A percentile compares a stretch with the other conserved stretches of the same genome.
Evolutionary conservation across 305 asterid species (phyloP).

Genomic region (Solanum aculeatissimum): DNA sequence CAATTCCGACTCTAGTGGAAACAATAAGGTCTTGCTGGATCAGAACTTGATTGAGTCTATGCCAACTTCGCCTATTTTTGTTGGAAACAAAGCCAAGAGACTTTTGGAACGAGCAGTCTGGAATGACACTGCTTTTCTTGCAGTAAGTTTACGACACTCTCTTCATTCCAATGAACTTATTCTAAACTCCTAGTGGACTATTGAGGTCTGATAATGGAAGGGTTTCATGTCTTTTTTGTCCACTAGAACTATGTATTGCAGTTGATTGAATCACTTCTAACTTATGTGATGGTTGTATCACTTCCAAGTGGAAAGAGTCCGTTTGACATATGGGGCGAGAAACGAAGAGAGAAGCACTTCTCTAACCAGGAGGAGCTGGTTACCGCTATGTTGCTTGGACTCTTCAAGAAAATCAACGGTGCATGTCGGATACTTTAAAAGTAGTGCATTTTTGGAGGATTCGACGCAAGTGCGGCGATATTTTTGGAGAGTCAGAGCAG

Average conservation of each 20-base stretch:
- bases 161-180: neutral
- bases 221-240: neutral
- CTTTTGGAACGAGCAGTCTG: slow-evolving; percentile 68
- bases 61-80: slow-evolving; percentile 79
- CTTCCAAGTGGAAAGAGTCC: neutral
- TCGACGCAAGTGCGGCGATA: neutral
- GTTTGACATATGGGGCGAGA: neutral
- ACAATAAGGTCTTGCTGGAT: slow-evolving; percentile 64
- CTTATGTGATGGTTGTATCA: neutral
- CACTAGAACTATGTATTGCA: neutral
- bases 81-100: slow-evolving; percentile 66
- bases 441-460: neutral
- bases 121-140: slow-evolving; percentile 77
- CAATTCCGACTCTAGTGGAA: slow-evolving; percentile 62
- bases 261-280: neutral
- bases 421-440: neutral
- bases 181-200: neutral
- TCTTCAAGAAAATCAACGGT: neutral
- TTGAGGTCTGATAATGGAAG: neutral
- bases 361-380: neutral
- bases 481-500: neutral
- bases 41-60: slow-evolving; percentile 74
- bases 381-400: neutral
- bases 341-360: neutral
- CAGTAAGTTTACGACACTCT: slow-evolving; percentile 31